Evolutionary conservation across 768 basidiomycete genomes (phyloP).

Genomic region (Pisolithus orientalis): DNA sequence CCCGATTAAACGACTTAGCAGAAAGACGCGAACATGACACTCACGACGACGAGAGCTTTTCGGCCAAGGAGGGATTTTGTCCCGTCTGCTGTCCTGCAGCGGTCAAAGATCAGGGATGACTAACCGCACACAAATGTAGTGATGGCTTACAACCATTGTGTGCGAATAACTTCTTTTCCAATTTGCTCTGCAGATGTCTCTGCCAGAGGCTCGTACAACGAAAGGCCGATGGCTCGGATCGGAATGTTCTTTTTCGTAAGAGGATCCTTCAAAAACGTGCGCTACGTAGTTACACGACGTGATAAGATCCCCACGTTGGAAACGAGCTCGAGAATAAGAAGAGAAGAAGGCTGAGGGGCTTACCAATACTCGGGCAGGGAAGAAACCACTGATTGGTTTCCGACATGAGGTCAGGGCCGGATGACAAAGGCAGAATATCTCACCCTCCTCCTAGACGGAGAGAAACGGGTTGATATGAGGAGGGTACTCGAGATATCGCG

Average conservation of each 20-base stretch:
- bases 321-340: background rate
- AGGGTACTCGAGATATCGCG: slow-evolving; percentile 1
- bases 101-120: background rate
- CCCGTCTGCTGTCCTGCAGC: slow-evolving; percentile 53
- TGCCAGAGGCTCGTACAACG: slow-evolving; percentile 86
- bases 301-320: too few relatives aligned
- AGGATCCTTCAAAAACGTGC: slow-evolving; percentile 76
- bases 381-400: slow-evolving; percentile 68
- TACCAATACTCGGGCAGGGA: slow-evolving; percentile 90
- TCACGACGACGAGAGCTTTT: slow-evolving; percentile 74
- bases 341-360: slow-evolving; percentile 3
- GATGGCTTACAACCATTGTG: slow-evolving; percentile 85
- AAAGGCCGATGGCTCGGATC: slow-evolving; percentile 94
- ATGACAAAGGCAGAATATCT: slow-evolving; percentile 28
- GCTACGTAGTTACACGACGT: slow-evolving; percentile 32
- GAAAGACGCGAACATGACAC: slow-evolving; percentile 22
- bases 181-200: slow-evolving; percentile 69
- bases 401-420: slow-evolving; percentile 10
- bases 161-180: slow-evolving; percentile 82
- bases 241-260: slow-evolving; percentile 73
- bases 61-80: slow-evolving; percentile 72
- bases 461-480: slow-evolving; percentile 5
- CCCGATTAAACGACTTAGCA: slow-evolving; percentile 10
- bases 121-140: slow-evolving; percentile 1
- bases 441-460: slow-evolving; percentile 69